Conservation (phyloP, 352 stramenopile species). For the Globisporangium apiculatum region DNA sequence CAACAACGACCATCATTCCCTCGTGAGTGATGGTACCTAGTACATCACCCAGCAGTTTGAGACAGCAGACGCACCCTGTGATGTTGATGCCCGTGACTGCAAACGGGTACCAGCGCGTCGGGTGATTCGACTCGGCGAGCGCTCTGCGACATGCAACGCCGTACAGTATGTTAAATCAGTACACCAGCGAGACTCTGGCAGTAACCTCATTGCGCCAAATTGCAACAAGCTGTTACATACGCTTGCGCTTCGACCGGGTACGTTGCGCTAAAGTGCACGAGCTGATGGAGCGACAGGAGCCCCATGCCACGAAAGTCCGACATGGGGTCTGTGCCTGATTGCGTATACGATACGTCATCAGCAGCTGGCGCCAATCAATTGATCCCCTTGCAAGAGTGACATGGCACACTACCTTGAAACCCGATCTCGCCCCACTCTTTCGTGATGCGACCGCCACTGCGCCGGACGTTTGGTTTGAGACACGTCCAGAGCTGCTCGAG, state of each 20-base stretch:
- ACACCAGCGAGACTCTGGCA: background rate
- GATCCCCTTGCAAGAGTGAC: too few relatives aligned
- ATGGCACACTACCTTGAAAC: constrained; percentile 52
- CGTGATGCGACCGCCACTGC: constrained; percentile 66
- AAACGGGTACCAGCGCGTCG: constrained; percentile 82
- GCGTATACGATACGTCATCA: background rate
- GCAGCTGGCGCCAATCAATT: too few relatives aligned
- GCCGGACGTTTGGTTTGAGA: constrained; percentile 73
- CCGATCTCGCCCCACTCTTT: constrained; percentile 87
- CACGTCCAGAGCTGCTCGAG: constrained; percentile 77
- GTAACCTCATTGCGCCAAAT: background rate
- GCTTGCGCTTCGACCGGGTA: constrained; percentile 68
- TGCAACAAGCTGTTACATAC: constrained; percentile 17
- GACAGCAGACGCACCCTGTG: constrained; percentile 32
- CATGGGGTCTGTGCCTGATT: constrained; percentile 68
- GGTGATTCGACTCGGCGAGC: constrained; percentile 77
- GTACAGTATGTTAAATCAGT: background rate
- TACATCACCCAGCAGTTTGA: background rate
- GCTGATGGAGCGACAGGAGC: constrained; percentile 65
- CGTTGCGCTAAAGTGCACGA: constrained; percentile 66
- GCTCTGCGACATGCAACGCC: constrained; percentile 25
- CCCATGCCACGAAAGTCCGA: constrained; percentile 85
- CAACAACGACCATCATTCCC: background rate
- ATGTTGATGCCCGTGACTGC: constrained; percentile 85
- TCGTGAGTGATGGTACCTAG: background rate